Conservation (phyloP, 2,329 filamentous ascomycete species). For the Akanthomyces muscarius region DNA sequence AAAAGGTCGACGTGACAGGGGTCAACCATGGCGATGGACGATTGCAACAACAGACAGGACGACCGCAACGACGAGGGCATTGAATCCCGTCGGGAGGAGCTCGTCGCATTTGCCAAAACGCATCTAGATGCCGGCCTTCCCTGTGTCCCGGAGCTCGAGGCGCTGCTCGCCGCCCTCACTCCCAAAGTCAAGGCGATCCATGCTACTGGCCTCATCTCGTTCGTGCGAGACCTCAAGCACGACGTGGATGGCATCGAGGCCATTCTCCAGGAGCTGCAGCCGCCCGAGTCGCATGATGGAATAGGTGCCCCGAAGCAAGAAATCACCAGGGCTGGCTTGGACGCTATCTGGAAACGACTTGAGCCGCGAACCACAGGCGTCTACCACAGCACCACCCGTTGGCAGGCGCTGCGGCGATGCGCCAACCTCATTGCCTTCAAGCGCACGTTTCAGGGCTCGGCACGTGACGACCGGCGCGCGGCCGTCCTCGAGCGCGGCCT, state of each 20-base stretch:
- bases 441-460: slow-evolving; percentile 32
- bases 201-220: slow-evolving; percentile 24
- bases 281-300: background rate
- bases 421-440: slow-evolving; percentile 29
- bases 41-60: background rate
- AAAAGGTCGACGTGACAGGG: background rate
- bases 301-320: background rate
- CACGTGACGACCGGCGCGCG: slow-evolving; percentile 24
- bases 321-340: slow-evolving; percentile 15
- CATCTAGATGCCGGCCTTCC: slow-evolving; percentile 16
- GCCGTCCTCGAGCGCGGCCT: slow-evolving; percentile 21
- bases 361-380: slow-evolving; percentile 25
- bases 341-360: slow-evolving; percentile 21
- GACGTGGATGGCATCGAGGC: slow-evolving; percentile 20
- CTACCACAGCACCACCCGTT: slow-evolving; percentile 26
- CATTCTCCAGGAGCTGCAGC: slow-evolving; percentile 18
- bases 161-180: slow-evolving; percentile 17
- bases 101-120: slow-evolving; percentile 18
- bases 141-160: slow-evolving; percentile 22
- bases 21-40: background rate
- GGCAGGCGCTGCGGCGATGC: slow-evolving; percentile 33
- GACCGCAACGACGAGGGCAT: background rate
- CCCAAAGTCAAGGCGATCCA: slow-evolving; percentile 15
- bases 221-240: slow-evolving; percentile 22
- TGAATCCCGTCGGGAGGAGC: background rate